Percentiles rank a stretch among this genome's conserved stretches.
phyloP scores from a whole-genome alignment of 2,329 filamentous ascomycete genomes.

The Cercospora canescens region DNA sequence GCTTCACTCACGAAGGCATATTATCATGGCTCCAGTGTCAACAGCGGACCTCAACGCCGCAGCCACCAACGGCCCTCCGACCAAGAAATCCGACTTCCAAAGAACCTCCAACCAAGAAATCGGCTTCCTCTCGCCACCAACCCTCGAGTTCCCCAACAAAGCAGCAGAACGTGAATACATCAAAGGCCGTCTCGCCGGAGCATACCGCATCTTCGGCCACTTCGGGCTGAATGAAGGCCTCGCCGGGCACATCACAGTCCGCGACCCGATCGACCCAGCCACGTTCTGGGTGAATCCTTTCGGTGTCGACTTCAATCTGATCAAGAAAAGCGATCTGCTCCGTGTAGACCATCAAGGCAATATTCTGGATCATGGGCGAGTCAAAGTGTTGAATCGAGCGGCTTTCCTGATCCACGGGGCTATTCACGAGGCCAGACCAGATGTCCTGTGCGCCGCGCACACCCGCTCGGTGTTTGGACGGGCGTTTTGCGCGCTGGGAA shows the following conservation, averaged over 20 bases:
- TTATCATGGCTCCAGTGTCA: conserved; percentile 16
- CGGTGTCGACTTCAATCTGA: conserved; percentile 37
- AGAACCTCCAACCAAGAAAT: conserved; percentile 13
- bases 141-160: conserved; percentile 23
- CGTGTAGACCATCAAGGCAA: conserved; percentile 41
- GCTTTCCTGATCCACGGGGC: conserved; percentile 43
- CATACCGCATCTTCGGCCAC: conserved; percentile 39
- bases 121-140: conserved; percentile 14
- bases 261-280: conserved; percentile 39
- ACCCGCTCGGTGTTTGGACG: conserved; percentile 40
- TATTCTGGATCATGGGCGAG: conserved; percentile 36
- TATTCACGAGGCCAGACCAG: conserved; percentile 38
- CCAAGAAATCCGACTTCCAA: conserved; percentile 12
- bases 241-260: conserved; percentile 41
- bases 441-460: conserved; percentile 42
- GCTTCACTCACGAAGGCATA: neutral
- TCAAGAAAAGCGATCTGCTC: conserved; percentile 42
- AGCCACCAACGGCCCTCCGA: conserved; percentile 1
- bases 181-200: conserved; percentile 39
- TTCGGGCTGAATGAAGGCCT: conserved; percentile 36
- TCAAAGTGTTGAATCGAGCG: conserved; percentile 38
- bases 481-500: conserved; percentile 39
- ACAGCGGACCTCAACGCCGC: conserved; percentile 7
- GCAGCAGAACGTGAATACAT: conserved; percentile 36
- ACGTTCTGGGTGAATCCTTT: conserved; percentile 40